Evolutionary conservation across 2,329 filamentous ascomycete species (phyloP).

Genomic region (Lachnellula hyalina): DNA sequence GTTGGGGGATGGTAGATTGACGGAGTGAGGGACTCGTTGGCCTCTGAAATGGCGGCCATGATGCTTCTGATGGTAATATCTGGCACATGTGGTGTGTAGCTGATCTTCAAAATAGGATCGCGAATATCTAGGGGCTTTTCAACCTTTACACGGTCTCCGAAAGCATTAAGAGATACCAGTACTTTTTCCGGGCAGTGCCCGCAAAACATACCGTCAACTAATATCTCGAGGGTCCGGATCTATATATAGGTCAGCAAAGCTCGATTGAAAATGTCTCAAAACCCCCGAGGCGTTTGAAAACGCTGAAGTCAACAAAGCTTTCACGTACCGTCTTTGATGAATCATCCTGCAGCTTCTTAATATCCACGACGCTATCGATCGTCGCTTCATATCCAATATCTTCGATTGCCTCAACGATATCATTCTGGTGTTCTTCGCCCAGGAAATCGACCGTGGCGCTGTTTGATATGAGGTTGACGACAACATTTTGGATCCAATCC

Average conservation of each 20-base stretch:
- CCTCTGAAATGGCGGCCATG: constrained; percentile 58
- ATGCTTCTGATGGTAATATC: constrained; percentile 71
- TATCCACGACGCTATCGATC: constrained; percentile 40
- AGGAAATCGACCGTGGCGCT: constrained; percentile 44
- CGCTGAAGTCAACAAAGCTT: too few relatives aligned
- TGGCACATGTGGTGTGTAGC: constrained; percentile 64
- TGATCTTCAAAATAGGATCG: constrained; percentile 63
- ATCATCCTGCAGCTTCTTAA: constrained; percentile 22
- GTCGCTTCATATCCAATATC: constrained; percentile 61
- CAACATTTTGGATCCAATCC: constrained; percentile 42
- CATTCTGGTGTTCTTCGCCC: constrained; percentile 39
- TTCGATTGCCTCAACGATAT: constrained; percentile 40
- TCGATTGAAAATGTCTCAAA: too few relatives aligned
- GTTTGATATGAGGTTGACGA: constrained; percentile 48
- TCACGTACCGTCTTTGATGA: background rate
- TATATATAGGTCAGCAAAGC: too few relatives aligned
- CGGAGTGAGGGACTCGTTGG: constrained; percentile 61
- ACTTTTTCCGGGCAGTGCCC: constrained; percentile 62
- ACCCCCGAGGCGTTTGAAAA: too few relatives aligned
- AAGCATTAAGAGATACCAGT: constrained; percentile 46
- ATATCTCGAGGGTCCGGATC: constrained; percentile 49
- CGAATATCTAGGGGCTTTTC: constrained; percentile 50
- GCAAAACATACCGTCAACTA: constrained; percentile 70
- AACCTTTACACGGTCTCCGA: constrained; percentile 45
- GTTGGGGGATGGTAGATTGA: constrained; percentile 75